These are phyloP conservation scores for Trichoderma simmonsii DNA, from an alignment of 2,329 filamentous ascomycete species.

Conservation along the genomic window DNA sequence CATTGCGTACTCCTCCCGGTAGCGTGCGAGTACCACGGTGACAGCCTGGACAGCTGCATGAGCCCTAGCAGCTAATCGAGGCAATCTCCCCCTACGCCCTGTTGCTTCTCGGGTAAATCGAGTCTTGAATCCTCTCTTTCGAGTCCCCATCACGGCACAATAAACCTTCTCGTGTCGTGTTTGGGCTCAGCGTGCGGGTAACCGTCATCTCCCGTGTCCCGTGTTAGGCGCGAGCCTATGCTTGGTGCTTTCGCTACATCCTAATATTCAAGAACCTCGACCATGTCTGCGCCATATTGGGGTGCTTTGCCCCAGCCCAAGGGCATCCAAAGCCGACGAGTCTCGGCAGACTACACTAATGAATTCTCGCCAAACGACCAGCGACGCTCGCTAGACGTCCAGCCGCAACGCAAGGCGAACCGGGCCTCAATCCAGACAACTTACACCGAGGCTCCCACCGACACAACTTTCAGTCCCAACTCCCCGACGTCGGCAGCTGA, in stretches of 20 bases:
- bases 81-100: neutral
- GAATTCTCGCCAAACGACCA: conserved; percentile 32
- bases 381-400: conserved; percentile 34
- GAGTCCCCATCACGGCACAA: neutral
- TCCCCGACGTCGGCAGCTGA: conserved; percentile 54
- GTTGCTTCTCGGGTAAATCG: neutral
- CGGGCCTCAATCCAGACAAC: conserved; percentile 55
- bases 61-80: neutral
- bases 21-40: neutral
- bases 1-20: neutral
- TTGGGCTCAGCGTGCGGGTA: neutral
- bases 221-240: neutral
- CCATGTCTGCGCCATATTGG: conserved; percentile 55
- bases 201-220: neutral
- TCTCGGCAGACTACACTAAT: conserved; percentile 28
- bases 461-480: conserved; percentile 57
- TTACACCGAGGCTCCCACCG: conserved; percentile 52
- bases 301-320: conserved; percentile 53
- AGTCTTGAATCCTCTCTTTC: neutral
- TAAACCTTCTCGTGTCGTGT: neutral
- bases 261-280: conserved; percentile 5
- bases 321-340: conserved; percentile 38
- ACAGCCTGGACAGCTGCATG: neutral
- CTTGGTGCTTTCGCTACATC: neutral
- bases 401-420: conserved; percentile 45